These are phyloP conservation scores for Pseudogymnoascus sp. DNA, from an alignment of 2,329 filamentous ascomycete genomes.

Conservation along the genomic window DNA sequence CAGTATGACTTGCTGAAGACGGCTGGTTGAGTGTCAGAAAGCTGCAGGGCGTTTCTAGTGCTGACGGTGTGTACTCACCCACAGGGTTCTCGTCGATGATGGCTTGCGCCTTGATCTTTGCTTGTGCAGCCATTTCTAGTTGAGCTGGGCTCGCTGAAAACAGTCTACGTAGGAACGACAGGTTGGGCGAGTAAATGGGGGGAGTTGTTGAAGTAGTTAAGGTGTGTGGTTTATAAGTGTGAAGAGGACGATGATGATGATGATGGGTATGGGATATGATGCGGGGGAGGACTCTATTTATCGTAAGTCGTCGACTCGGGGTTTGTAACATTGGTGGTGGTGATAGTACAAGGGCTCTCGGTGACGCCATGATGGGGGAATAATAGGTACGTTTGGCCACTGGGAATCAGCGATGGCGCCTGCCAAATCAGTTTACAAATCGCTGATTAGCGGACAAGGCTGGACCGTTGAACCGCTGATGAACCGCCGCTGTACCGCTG, in stretches of 20 bases:
- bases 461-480: not conserved
- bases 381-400: not conserved
- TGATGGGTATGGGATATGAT: not conserved
- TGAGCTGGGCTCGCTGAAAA: conserved; percentile 52
- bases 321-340: conserved; percentile 7
- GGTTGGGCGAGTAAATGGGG: conserved; percentile 30
- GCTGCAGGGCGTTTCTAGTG: not conserved
- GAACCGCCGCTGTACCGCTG: too few relatives aligned
- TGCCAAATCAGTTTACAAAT: conserved; percentile 7
- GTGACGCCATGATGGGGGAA: not conserved
- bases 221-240: not conserved
- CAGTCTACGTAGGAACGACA: conserved; percentile 64
- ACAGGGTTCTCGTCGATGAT: conserved; percentile 87
- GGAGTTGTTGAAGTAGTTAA: not conserved
- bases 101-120: conserved; percentile 71
- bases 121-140: conserved; percentile 67
- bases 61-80: conserved; percentile 42
- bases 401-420: not conserved
- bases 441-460: not conserved
- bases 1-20: conserved; percentile 98
- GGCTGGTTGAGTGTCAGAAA: conserved; percentile 39
- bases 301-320: conserved; percentile 5
- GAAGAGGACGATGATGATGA: not conserved
- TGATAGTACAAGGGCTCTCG: not conserved
- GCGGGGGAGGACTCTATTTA: conserved; percentile 9